Evolutionary conservation across 192 early-diverging fungal genomes (phyloP).

Genomic region (Backusella tarrabulga): DNA sequence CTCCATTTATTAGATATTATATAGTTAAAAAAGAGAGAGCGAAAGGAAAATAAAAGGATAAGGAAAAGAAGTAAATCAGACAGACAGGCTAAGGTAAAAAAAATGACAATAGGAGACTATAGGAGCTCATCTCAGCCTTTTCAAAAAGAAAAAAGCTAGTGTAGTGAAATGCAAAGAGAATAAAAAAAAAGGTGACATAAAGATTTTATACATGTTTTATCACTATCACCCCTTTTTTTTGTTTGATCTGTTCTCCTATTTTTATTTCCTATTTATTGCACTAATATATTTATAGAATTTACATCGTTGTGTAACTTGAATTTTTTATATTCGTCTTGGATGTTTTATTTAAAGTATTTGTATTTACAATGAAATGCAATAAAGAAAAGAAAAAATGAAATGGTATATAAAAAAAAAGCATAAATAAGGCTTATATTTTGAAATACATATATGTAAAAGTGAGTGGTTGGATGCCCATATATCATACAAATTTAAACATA

Average conservation of each 20-base stretch:
- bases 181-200: neutral
- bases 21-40: neutral
- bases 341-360: neutral
- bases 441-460: neutral
- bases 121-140: neutral
- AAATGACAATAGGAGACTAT: neutral
- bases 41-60: neutral
- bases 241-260: neutral
- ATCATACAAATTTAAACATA: conserved; percentile 1
- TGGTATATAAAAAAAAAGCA: conserved; percentile 2
- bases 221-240: neutral
- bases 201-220: neutral
- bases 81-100: neutral
- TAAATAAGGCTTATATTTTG: neutral
- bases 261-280: neutral
- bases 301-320: neutral
- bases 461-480: neutral
- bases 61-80: neutral
- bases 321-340: neutral
- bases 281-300: neutral
- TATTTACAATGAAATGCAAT: neutral
- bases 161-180: neutral
- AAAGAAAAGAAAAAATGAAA: neutral
- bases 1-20: neutral
- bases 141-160: neutral